Evolutionary conservation across 352 stramenopile genomes (phyloP), one percentile per base, ranked within the genome.

Genomic region (Pilasporangium apinafurcum): DNA sequence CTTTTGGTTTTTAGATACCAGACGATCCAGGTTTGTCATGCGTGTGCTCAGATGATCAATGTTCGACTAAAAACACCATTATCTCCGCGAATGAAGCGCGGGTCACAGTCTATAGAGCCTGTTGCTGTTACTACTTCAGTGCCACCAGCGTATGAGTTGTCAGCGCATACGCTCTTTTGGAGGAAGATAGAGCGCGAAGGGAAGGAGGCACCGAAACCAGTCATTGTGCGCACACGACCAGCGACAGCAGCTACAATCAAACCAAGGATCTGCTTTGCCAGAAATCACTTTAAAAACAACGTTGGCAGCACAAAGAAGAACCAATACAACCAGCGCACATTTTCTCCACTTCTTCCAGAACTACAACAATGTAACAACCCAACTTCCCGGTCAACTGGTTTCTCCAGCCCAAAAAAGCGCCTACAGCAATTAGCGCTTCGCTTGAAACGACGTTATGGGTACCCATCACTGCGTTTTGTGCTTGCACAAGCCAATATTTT

Each of bases 401-500:
- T 9, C 40, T 7, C 5, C 53, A 48, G 20, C 37, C 37, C 50
- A 43, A 35, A 45, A 83, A 33, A 51, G 45, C 13, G 21, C n/a
- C n/a, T 83, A 28, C 53, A 66, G 16, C 59, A 53, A 40, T 36
- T 87, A 9, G 66, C 59, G 2, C 46, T 63, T 8, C 48, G 71
- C 26, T 53, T 86, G 29, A 56, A 66, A 32, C 49, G 41, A 4
- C 55, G 41, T 17, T 81, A 52, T 22, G 71, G 74, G 8, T 55
- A 68, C 22, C 53, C 71, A 21, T 87, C 74, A 5, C 21, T 81
- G 21, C 63, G 74, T 14, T 71, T 82, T 24, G 71, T 66, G 5
- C 45, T 86, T 18, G 59, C 71, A 8, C 59, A 80, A 24, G 59
- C 45, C n/a, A 72, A 69, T 27, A 50, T 78, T 18, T 83, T 67